Conservation (phyloP, 1,284 basidiomycete genomes). For the Agaricales sp. region DNA sequence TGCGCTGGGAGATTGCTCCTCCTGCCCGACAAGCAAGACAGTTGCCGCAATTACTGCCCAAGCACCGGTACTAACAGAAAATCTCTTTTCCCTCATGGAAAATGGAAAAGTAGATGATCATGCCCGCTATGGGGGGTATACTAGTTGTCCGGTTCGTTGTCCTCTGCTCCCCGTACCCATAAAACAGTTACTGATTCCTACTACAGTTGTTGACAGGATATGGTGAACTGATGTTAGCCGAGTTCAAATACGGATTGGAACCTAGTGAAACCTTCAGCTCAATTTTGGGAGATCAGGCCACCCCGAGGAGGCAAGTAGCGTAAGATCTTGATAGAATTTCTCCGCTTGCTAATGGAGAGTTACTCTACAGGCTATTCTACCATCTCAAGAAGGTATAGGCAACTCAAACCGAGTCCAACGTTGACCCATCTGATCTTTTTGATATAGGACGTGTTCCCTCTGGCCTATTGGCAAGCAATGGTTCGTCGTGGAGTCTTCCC, state of each 20-base stretch:
- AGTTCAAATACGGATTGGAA: constrained; percentile 81
- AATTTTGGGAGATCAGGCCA: constrained; percentile 61
- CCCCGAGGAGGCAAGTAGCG: constrained; percentile 41
- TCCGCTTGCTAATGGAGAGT: constrained; percentile 6
- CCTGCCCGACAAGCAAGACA: constrained; percentile 91
- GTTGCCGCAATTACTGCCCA: constrained; percentile 90
- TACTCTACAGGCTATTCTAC: constrained; percentile 60
- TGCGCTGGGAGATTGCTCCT: constrained; percentile 84
- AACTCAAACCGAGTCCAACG: neutral
- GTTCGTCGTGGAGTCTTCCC: neutral
- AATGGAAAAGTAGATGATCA: constrained; percentile 51
- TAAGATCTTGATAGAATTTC: neutral
- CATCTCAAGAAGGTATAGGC: constrained; percentile 76
- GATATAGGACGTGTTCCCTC: neutral
- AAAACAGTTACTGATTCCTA: constrained; percentile 12
- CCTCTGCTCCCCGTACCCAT: constrained; percentile 4
- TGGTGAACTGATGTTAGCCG: constrained; percentile 81
- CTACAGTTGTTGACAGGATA: constrained; percentile 72
- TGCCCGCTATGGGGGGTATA: constrained; percentile 78
- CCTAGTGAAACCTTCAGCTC: constrained; percentile 80
- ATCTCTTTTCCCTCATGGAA: constrained; percentile 69
- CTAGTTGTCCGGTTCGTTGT: constrained; percentile 50
- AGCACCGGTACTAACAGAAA: constrained; percentile 88
- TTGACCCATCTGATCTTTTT: neutral
- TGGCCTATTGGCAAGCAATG: neutral